These are phyloP conservation scores for Platanthera zijinensis DNA, from an alignment of 106 monocot genomes.

Conservation along the genomic window DNA sequence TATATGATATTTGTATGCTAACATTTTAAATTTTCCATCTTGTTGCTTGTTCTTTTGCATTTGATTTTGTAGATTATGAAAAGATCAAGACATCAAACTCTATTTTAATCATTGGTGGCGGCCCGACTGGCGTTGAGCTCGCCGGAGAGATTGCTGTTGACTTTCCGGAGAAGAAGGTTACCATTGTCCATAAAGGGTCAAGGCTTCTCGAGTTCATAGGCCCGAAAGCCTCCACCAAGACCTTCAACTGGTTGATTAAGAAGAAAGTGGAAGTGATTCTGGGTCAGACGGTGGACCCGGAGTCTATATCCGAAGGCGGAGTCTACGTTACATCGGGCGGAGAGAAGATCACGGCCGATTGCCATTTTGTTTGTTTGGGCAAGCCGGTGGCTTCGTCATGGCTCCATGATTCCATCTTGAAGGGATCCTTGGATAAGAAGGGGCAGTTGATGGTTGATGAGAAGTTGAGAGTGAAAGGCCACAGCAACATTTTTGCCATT, in stretches of 20 bases:
- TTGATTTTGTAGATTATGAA: conserved; percentile 9
- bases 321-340: conserved; percentile 24
- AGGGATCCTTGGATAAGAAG: conserved; percentile 13
- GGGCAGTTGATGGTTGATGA: conserved; percentile 29
- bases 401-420: conserved; percentile 20
- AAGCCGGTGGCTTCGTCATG: conserved; percentile 27
- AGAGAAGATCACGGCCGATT: conserved; percentile 24
- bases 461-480: conserved; percentile 24
- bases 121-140: conserved; percentile 21
- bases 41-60: neutral
- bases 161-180: conserved; percentile 25
- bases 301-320: conserved; percentile 14
- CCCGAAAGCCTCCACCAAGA: conserved; percentile 18
- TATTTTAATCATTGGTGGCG: conserved; percentile 24
- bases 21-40: too few species aligned
- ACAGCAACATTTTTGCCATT: conserved; percentile 27
- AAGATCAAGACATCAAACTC: conserved; percentile 22
- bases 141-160: conserved; percentile 27
- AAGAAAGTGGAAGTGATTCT: conserved; percentile 24
- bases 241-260: conserved; percentile 15
- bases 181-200: conserved; percentile 20
- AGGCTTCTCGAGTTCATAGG: conserved; percentile 25
- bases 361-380: conserved; percentile 28
- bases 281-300: conserved; percentile 8
- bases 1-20: too few species aligned